A percentile compares a stretch with the other conserved stretches of the same genome.
phyloP scores from a whole-genome alignment of 805 yeast species.

The Sugiyamaella chiloensis region DNA sequence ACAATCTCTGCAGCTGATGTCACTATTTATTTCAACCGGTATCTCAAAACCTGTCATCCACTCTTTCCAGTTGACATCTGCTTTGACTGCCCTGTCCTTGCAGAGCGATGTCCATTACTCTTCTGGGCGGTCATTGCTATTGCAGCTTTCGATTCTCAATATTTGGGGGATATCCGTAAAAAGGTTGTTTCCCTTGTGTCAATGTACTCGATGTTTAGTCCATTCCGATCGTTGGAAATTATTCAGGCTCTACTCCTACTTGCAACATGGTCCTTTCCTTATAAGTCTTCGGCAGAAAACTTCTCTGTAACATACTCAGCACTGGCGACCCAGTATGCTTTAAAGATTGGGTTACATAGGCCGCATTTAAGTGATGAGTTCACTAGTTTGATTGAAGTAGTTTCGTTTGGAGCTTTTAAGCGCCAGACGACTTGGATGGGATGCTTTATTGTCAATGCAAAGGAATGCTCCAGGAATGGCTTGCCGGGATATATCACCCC shows the following conservation, averaged over 20 bases:
- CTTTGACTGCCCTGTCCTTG: slow-evolving; percentile 7
- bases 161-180: neutral
- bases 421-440: slow-evolving; percentile 15
- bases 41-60: neutral
- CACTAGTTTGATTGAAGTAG: neutral
- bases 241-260: slow-evolving; percentile 9
- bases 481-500: slow-evolving; percentile 5
- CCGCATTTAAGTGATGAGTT: slow-evolving; percentile 3
- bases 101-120: slow-evolving; percentile 5
- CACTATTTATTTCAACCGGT: slow-evolving; percentile 5
- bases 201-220: neutral
- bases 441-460: slow-evolving; percentile 1
- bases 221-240: slow-evolving; percentile 8
- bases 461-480: slow-evolving; percentile 5
- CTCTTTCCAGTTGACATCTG: slow-evolving; percentile 10
- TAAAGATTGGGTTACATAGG: slow-evolving; percentile 5
- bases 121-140: slow-evolving; percentile 9
- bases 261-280: slow-evolving; percentile 9
- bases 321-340: slow-evolving; percentile 2
- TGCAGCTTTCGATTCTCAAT: slow-evolving; percentile 4
- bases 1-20: slow-evolving; percentile 3
- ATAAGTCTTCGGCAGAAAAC: slow-evolving; percentile 5
- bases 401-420: slow-evolving; percentile 2
- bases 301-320: slow-evolving; percentile 3
- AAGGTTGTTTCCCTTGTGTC: neutral